Conservation (phyloP, 2,329 filamentous ascomycete species). For the Pestalotiopsis sp. region DNA sequence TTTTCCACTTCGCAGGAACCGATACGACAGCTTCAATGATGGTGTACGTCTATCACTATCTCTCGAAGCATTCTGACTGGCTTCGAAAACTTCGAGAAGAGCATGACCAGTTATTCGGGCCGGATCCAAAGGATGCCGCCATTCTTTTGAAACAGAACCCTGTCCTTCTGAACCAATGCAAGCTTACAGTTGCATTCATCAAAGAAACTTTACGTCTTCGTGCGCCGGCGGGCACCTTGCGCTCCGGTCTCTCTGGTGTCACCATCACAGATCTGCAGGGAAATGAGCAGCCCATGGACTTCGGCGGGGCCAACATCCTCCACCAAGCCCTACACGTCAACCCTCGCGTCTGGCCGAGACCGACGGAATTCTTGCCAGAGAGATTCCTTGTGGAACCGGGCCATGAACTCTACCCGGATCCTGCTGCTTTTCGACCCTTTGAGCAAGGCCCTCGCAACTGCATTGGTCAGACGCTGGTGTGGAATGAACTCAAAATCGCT, state of each 20-base stretch:
- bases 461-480: constrained; percentile 16
- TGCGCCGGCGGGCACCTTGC: constrained; percentile 11
- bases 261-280: constrained; percentile 13
- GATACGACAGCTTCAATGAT: neutral
- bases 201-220: constrained; percentile 19
- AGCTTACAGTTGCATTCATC: neutral
- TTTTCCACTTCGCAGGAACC: constrained; percentile 13
- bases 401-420: constrained; percentile 11
- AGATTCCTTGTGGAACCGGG: constrained; percentile 13
- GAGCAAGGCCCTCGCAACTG: constrained; percentile 19
- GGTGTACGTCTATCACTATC: neutral
- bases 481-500: neutral
- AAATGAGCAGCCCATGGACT: constrained; percentile 3
- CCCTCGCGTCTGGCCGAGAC: constrained; percentile 13
- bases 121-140: neutral
- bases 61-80: neutral
- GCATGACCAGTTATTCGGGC: neutral
- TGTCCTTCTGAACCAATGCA: neutral
- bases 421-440: constrained; percentile 16
- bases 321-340: constrained; percentile 16
- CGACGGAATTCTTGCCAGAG: constrained; percentile 17
- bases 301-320: neutral
- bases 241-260: constrained; percentile 1
- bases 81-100: neutral
- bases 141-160: neutral